Percentiles rank a stretch among this genome's conserved stretches.
phyloP scores from a whole-genome alignment of 108 stramenopile species.

The Epithemia pelagica region DNA sequence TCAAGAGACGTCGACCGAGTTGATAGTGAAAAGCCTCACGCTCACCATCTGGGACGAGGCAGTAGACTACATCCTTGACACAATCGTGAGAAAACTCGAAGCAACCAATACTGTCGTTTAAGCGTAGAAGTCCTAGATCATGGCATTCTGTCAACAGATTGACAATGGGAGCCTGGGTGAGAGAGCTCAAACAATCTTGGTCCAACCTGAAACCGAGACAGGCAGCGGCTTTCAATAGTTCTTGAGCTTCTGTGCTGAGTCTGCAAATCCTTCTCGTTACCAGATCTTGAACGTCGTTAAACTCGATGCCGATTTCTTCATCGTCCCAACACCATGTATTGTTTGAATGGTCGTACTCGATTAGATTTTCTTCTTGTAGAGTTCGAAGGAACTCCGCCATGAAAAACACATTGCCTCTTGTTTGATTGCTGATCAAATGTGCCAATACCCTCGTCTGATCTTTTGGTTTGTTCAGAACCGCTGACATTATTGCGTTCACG shows the following conservation, averaged over 20 bases:
- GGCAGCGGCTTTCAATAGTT: constrained; percentile 36
- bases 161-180: constrained; percentile 10
- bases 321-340: not conserved
- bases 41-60: constrained; percentile 19
- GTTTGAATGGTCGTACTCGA: not conserved
- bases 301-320: constrained; percentile 1
- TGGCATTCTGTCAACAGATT: constrained; percentile 10
- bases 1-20: constrained; percentile 37
- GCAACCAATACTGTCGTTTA: not conserved
- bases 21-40: constrained; percentile 34
- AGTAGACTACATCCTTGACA: constrained; percentile 30
- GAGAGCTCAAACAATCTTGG: constrained; percentile 24
- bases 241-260: constrained; percentile 28
- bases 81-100: constrained; percentile 32
- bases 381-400: constrained; percentile 4
- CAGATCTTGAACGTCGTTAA: not conserved
- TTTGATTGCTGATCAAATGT: not conserved
- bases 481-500: not conserved
- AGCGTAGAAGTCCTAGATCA: constrained; percentile 21
- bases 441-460: not conserved
- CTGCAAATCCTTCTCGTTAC: not conserved
- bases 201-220: constrained; percentile 45
- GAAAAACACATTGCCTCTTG: constrained; percentile 14
- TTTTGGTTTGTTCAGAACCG: not conserved
- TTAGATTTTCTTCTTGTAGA: constrained; percentile 4